A percentile compares a stretch with the other conserved stretches of the same genome.
phyloP scores from a whole-genome alignment of 129 eudicot species.

The Flaveria brownii region DNA sequence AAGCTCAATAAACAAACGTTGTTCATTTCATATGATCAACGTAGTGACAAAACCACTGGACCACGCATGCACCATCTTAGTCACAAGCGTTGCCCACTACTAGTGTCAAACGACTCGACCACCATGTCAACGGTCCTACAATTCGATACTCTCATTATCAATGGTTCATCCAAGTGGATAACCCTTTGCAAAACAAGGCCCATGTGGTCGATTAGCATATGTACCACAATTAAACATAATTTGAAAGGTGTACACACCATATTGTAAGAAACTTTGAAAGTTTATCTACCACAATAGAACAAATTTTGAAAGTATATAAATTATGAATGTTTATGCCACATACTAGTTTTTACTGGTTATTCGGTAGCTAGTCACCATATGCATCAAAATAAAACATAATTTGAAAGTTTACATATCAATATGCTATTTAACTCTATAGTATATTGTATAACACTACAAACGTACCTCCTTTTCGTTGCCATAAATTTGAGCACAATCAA shows the following conservation, averaged over 20 bases:
- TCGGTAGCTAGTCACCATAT: too few relatives aligned
- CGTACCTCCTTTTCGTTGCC: slow-evolving; percentile 82
- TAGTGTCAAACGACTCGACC: not conserved
- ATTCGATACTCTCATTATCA: not conserved
- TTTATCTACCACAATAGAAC: too few relatives aligned
- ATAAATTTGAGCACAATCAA: slow-evolving; percentile 75
- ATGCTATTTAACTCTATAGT: not conserved
- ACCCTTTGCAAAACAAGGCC: not conserved
- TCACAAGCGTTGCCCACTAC: not conserved
- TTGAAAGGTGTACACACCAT: not conserved
- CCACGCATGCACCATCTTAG: not conserved
- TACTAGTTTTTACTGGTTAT: too few relatives aligned
- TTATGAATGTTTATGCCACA: too few relatives aligned
- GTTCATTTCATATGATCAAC: not conserved
- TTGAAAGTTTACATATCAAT: not conserved
- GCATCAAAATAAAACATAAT: not conserved
- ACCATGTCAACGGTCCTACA: not conserved
- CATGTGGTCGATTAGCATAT: not conserved
- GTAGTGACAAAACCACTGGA: not conserved
- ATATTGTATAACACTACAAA: not conserved
- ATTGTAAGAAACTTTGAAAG: not conserved
- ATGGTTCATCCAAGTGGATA: not conserved
- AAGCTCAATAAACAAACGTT: not conserved
- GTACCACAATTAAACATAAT: not conserved
- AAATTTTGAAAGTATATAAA: too few relatives aligned